Evolutionary conservation across 345 rosid species (phyloP).

Genomic region (Lenwebbia sp.): DNA sequence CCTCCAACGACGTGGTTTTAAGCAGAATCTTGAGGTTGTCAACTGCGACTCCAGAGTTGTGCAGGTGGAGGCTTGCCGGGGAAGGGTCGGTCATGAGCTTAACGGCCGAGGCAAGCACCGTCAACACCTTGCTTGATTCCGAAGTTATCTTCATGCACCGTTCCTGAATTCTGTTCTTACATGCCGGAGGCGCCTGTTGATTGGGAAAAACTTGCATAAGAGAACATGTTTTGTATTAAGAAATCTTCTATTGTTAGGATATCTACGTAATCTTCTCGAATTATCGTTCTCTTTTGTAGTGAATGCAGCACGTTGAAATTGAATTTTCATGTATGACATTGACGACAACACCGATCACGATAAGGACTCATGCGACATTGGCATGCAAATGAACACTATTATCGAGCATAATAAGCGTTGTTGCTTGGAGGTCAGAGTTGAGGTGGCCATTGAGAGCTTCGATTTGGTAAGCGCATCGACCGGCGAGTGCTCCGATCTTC

Average conservation of each 20-base stretch:
- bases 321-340: not conserved
- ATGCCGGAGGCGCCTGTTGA: conserved; percentile 34
- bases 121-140: conserved; percentile 49
- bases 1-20: conserved; percentile 13
- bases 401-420: not conserved
- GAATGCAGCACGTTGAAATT: not conserved
- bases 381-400: not conserved
- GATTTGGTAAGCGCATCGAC: conserved; percentile 67
- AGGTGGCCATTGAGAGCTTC: conserved; percentile 50
- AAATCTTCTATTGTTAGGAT: not conserved
- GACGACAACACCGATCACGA: too few species aligned
- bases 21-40: conserved; percentile 28
- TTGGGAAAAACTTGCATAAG: not conserved
- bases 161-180: conserved; percentile 28
- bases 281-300: not conserved
- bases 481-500: conserved; percentile 44
- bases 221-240: not conserved
- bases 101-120: conserved; percentile 42
- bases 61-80: conserved; percentile 24
- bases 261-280: not conserved
- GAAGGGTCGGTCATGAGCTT: conserved; percentile 38
- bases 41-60: conserved; percentile 39
- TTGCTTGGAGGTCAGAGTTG: conserved; percentile 35
- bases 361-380: not conserved
- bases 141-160: conserved; percentile 27